phyloP scores from a whole-genome alignment of 2,329 filamentous ascomycete genomes.

The Colletotrichum godetiae region DNA sequence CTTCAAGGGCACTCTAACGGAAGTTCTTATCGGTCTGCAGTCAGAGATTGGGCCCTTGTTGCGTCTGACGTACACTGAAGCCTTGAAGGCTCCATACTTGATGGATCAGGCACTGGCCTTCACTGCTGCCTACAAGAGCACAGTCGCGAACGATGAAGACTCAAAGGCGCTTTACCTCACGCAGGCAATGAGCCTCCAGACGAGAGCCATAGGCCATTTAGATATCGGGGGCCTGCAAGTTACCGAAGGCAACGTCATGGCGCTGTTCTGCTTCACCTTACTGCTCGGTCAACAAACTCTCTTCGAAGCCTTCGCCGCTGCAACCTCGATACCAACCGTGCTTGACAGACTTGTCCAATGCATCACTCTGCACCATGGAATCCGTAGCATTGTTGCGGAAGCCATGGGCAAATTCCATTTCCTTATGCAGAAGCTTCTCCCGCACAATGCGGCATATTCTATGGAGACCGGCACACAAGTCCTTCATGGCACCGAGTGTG shows the following conservation, averaged over 20 bases:
- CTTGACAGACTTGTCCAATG: constrained; percentile 51
- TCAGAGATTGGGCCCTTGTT: neutral
- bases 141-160: constrained; percentile 36
- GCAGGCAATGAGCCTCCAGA: constrained; percentile 57
- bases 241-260: constrained; percentile 47
- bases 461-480: neutral
- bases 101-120: constrained; percentile 60
- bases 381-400: constrained; percentile 47
- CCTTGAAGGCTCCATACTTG: constrained; percentile 51
- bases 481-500: constrained; percentile 39
- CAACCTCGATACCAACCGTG: constrained; percentile 34
- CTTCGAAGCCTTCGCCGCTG: constrained; percentile 49
- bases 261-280: constrained; percentile 56
- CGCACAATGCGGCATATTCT: neutral
- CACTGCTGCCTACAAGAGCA: constrained; percentile 54
- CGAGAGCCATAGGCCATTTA: constrained; percentile 53
- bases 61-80: neutral
- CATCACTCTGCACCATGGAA: constrained; percentile 54
- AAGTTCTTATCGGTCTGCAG: neutral
- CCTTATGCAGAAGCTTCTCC: neutral
- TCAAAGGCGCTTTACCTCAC: constrained; percentile 44
- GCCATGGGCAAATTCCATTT: neutral
- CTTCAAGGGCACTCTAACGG: neutral
- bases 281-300: constrained; percentile 59
- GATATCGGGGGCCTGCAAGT: constrained; percentile 42